Percentiles rank a stretch among this genome's conserved stretches.
Conservation (phyloP, 225 moss, liverwort and hornwort species). For the Neckera pumila region DNA sequence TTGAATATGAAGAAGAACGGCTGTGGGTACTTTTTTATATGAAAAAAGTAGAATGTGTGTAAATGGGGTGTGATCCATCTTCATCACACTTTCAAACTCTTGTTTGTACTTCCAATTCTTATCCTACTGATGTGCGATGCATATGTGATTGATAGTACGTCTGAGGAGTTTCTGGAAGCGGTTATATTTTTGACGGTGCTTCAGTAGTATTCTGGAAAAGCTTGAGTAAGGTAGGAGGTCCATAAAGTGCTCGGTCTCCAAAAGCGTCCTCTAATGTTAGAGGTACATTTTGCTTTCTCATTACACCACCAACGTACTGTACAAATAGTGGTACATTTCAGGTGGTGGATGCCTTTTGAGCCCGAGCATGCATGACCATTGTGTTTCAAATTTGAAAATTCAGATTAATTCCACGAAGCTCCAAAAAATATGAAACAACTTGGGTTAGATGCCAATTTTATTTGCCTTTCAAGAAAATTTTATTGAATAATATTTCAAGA, state of each 20-base stretch:
- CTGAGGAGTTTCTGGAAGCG: not conserved
- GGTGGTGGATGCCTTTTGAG: not conserved
- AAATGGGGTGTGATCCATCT: not conserved
- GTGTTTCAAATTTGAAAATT: not conserved
- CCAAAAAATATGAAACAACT: not conserved
- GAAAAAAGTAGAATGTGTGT: not conserved
- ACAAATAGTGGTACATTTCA: not conserved
- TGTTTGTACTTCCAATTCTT: not conserved
- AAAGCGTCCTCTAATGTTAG: fast-evolving
- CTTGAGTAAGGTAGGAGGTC: not conserved
- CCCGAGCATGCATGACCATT: fast-evolving
- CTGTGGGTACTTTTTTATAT: not conserved
- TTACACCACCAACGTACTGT: not conserved
- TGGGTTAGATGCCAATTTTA: not conserved
- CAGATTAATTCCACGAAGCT: not conserved
- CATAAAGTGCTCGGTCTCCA: not conserved
- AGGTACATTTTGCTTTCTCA: not conserved
- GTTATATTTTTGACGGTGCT: not conserved
- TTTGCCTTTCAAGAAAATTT: not conserved
- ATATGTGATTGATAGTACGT: not conserved
- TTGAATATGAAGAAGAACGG: not conserved
- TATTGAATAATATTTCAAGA: too few species aligned
- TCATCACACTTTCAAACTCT: not conserved
- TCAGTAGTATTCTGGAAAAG: not conserved
- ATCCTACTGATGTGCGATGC: not conserved